A percentile compares a stretch with the other conserved stretches of the same genome.
Evolutionary conservation across 73 alveolate species (phyloP).

Genomic region (Diophrys appendiculata): DNA sequence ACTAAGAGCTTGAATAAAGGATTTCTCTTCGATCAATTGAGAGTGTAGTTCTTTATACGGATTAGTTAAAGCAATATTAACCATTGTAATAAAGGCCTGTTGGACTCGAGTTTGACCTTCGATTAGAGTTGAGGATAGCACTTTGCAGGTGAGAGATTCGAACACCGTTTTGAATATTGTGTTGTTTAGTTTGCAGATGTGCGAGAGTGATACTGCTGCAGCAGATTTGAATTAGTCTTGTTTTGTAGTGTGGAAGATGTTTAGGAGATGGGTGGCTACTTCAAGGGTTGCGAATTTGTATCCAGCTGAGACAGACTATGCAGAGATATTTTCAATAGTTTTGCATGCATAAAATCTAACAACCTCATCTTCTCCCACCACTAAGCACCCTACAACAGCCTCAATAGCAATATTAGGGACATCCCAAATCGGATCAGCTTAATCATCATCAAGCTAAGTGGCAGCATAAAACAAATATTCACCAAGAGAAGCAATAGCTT

Average conservation of each 20-base stretch:
- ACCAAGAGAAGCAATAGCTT: conserved; percentile 98
- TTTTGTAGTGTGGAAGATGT: conserved; percentile 49
- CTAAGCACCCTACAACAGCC: conserved; percentile 69
- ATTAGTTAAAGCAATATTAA: conserved; percentile 59
- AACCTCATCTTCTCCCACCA: conserved; percentile 82
- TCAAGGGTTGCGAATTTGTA: conserved; percentile 76
- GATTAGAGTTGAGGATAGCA: conserved; percentile 48
- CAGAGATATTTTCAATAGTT: conserved; percentile 94
- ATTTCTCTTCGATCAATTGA: conserved; percentile 47
- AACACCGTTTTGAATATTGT: conserved; percentile 56
- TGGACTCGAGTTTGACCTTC: conserved; percentile 75
- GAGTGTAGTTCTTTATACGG: conserved; percentile 54
- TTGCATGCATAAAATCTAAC: conserved; percentile 94
- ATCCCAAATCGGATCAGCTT: conserved; percentile 93
- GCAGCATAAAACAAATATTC: conserved; percentile 98
- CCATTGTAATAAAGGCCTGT: conserved; percentile 77
- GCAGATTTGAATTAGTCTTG: conserved; percentile 67
- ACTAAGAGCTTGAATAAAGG: conserved; percentile 52
- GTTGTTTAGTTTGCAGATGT: conserved; percentile 66
- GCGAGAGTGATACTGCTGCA: conserved; percentile 77
- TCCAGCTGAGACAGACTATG: conserved; percentile 76
- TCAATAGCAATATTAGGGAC: conserved; percentile 72
- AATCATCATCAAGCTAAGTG: conserved; percentile 97
- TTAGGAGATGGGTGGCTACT: conserved; percentile 48
- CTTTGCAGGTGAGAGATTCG: conserved; percentile 59